Base-by-base conservation (phyloP, 371 early-diverging fungal species). In the Quaeritorhiza haematococci region DNA sequence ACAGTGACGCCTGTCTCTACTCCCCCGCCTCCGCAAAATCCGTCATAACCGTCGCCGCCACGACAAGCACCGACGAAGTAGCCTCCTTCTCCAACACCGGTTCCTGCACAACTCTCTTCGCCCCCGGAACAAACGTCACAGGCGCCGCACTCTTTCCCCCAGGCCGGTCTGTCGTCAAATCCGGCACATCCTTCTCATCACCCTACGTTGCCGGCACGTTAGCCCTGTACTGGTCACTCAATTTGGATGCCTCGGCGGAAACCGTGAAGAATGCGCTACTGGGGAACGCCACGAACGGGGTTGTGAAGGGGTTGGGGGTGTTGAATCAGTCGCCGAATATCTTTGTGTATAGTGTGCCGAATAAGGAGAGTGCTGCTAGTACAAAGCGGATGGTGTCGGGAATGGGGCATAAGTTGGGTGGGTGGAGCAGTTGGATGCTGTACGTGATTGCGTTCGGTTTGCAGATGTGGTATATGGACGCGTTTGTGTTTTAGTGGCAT, bases 1-100 rank as follows among this genome's bases (percentile, higher is more conserved):
- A 52, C 44, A 55, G 72, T 13, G 74, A 73, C n/a, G 99, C 99
- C 15, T 99, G 99, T 80, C 70, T 84, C 53, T 92, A 85, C 71
- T 93, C 95, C 6, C 99, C 99, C 48, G 96, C 96, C 46, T 86
- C 88, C 24, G 85, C 93, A 21, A 82, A 86, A 59, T 66, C 79
- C 43, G 96, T 96, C 21, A 84, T 99, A 56, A 99, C 99, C 15
- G 99, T 98, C 7, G 99, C 98, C 33, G 95, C 98, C 28, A 82
- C 89, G 3, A 87, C 88, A 59, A 76, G 86, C 45, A 67, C 64
- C 27, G 95, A 96, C 75, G 80, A 78, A 35, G 84, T 90, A 49
- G 96, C 95, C 42, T 91, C 78, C 66, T 97, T 95, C 83, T 92
- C 93, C 30, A 93, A 98, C 80, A 73, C 73, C 58, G 98, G 98